Conservation (phyloP, 495 filamentous ascomycete genomes). For the Penicillium nucicola region DNA sequence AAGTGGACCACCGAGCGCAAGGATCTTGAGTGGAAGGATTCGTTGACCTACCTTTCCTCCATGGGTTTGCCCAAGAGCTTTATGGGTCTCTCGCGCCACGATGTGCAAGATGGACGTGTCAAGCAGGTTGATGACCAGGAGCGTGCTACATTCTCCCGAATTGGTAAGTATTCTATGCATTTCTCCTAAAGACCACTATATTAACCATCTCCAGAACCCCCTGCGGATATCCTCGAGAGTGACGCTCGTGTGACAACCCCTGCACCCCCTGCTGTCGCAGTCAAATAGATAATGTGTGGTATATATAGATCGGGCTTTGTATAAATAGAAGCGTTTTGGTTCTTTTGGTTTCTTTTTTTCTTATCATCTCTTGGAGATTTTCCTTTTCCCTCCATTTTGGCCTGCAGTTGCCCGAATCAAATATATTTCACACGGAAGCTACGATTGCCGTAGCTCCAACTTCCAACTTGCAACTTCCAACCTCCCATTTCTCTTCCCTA, state of each 20-base stretch:
- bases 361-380: too few species aligned
- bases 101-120: conserved; percentile 77
- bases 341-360: background rate
- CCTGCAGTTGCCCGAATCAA: too few species aligned
- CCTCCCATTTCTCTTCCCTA: background rate
- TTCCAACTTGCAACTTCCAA: background rate
- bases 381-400: background rate
- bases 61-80: conserved; percentile 86
- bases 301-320: conserved; percentile 29
- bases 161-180: conserved; percentile 46
- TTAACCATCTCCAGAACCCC: conserved; percentile 48
- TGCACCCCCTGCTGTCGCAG: conserved; percentile 32
- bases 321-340: conserved; percentile 34
- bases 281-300: conserved; percentile 44
- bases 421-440: background rate
- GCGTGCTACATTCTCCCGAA: conserved; percentile 71
- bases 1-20: conserved; percentile 74
- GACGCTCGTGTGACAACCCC: conserved; percentile 31
- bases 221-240: conserved; percentile 52
- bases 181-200: background rate
- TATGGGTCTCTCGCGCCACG: conserved; percentile 63
- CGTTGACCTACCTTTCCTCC: conserved; percentile 69
- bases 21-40: conserved; percentile 83
- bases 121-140: conserved; percentile 65
- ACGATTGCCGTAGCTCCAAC: background rate